phyloP scores from a whole-genome alignment of 2,329 filamentous ascomycete species.

The Nemania abortiva region DNA sequence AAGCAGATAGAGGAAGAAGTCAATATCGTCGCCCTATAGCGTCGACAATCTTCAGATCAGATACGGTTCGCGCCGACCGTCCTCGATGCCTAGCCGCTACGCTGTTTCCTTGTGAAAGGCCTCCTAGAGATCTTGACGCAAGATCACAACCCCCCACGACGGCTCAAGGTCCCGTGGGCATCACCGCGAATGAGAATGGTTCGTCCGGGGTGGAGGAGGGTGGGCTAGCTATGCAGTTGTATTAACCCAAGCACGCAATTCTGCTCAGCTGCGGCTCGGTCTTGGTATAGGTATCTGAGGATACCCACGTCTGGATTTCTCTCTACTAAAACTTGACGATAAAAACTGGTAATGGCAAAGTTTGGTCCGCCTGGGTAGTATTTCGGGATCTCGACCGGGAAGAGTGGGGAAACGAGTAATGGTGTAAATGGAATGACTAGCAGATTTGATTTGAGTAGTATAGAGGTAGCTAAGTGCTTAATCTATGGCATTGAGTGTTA shows the following conservation, averaged over 20 bases:
- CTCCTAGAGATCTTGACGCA: conserved; percentile 17
- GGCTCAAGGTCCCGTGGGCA: conserved; percentile 35
- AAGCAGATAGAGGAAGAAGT: conserved; percentile 11
- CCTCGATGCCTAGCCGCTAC: not conserved
- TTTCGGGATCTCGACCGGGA: conserved; percentile 19
- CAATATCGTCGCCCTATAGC: conserved; percentile 25
- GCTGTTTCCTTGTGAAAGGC: conserved; percentile 2
- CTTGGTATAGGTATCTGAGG: conserved; percentile 8
- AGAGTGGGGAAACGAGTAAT: conserved; percentile 19
- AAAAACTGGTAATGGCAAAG: conserved; percentile 27
- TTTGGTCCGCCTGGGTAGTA: conserved; percentile 1
- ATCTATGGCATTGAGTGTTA: conserved; percentile 2
- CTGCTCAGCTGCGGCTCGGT: conserved; percentile 37
- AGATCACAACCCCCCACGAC: conserved; percentile 33
- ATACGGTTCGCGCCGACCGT: conserved; percentile 16
- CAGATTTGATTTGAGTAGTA: conserved; percentile 11
- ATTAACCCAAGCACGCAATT: conserved; percentile 45
- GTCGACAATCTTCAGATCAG: not conserved
- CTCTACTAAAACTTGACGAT: conserved; percentile 22
- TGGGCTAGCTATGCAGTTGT: conserved; percentile 29
- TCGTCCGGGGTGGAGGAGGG: conserved; percentile 8
- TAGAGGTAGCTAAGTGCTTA: not conserved
- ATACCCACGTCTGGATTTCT: conserved; percentile 12
- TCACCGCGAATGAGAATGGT: conserved; percentile 32
- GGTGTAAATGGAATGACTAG: conserved; percentile 3